These are phyloP conservation scores for Chenopodium album DNA, from an alignment of 148 eudicot species.

Conservation along the genomic window DNA sequence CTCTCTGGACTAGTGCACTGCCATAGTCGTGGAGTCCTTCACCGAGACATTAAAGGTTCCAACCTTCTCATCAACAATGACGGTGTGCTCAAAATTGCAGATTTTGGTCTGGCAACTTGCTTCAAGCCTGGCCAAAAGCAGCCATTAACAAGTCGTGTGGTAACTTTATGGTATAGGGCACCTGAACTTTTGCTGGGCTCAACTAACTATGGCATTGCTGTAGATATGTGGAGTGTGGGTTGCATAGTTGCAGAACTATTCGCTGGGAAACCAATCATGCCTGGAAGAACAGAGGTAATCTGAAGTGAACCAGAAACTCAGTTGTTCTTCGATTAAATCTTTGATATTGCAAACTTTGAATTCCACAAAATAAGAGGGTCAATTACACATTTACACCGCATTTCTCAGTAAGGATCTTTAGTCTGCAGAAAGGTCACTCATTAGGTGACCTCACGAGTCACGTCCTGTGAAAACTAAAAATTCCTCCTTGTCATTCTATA, in stretches of 20 bases:
- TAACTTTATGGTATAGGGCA: conserved; percentile 86
- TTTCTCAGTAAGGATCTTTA: background rate
- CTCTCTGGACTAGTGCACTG: conserved; percentile 74
- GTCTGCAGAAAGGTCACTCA: background rate
- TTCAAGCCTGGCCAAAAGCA: conserved; percentile 60
- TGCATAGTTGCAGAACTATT: conserved; percentile 84
- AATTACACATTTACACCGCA: background rate
- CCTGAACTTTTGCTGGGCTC: conserved; percentile 88
- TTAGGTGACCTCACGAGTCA: background rate
- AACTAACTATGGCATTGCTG: conserved; percentile 67
- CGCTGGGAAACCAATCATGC: conserved; percentile 90
- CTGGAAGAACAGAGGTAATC: conserved; percentile 86
- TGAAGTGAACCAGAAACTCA: background rate
- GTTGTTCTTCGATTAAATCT: background rate
- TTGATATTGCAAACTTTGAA: background rate
- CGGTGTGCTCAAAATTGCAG: conserved; percentile 85
- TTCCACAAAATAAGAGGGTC: background rate
- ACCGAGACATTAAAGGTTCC: conserved; percentile 81
- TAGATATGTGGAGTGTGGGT: conserved; percentile 91
- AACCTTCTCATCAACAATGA: conserved; percentile 66
- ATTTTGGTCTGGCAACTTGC: conserved; percentile 77
- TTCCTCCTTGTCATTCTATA: background rate
- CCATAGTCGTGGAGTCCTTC: conserved; percentile 74
- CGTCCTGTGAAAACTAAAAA: background rate
- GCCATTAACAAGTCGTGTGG: conserved; percentile 81